These are phyloP conservation scores for Penicillium subrubescens DNA, from an alignment of 495 filamentous ascomycete genomes.

Conservation along the genomic window DNA sequence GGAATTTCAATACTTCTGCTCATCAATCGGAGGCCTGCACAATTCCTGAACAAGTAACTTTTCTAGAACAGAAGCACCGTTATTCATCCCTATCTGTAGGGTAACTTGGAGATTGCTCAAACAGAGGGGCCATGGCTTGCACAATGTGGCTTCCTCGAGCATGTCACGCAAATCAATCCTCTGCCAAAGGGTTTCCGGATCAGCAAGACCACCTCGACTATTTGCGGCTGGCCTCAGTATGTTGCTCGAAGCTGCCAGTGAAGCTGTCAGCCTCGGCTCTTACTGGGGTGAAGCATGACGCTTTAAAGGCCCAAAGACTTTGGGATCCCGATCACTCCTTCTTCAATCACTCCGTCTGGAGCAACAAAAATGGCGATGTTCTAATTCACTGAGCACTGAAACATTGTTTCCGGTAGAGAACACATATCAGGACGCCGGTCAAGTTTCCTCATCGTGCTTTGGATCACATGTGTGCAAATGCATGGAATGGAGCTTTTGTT, in stretches of 20 bases:
- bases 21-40: background rate
- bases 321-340: too few species aligned
- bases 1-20: background rate
- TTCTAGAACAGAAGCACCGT: background rate
- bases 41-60: too few species aligned
- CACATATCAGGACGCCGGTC: background rate
- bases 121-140: background rate
- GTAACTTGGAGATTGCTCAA: background rate
- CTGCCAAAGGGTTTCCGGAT: background rate
- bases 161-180: background rate
- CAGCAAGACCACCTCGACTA: background rate
- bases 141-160: background rate
- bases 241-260: background rate
- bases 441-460: background rate
- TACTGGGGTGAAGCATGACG: background rate
- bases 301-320: too few species aligned
- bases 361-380: too few species aligned
- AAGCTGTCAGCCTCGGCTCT: background rate
- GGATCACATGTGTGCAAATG: background rate
- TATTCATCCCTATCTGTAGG: background rate
- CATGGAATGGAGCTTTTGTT: constrained; percentile 17
- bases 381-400: too few species aligned
- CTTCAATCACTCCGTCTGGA: too few species aligned
- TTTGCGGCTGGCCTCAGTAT: background rate
- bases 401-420: background rate